Evolutionary conservation across 352 stramenopile genomes (phyloP).

Genomic region (Pythium phragmitis): DNA sequence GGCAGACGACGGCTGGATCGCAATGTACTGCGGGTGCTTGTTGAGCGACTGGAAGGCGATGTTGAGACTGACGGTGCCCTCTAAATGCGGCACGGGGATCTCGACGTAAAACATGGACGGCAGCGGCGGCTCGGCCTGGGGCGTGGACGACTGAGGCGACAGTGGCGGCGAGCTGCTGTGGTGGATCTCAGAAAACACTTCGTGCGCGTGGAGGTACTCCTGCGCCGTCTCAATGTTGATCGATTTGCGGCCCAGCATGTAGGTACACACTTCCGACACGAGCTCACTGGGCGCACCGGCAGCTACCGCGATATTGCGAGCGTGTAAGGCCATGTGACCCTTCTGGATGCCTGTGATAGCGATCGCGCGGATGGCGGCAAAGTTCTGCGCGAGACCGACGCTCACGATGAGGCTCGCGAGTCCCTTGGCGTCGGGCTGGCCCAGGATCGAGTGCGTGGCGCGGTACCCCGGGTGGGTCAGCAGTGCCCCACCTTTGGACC

Average conservation of each 20-base stretch:
- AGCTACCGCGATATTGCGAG: constrained; percentile 84
- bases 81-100: constrained; percentile 67
- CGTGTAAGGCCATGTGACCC: constrained; percentile 86
- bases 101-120: constrained; percentile 89
- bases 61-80: constrained; percentile 75
- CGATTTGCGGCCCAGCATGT: constrained; percentile 78
- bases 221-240: constrained; percentile 86
- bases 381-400: constrained; percentile 86
- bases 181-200: constrained; percentile 75
- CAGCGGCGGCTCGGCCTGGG: constrained; percentile 28
- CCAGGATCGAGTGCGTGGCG: constrained; percentile 73
- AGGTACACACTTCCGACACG: constrained; percentile 83
- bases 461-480: constrained; percentile 82
- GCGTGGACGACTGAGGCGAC: constrained; percentile 29
- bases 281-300: constrained; percentile 73
- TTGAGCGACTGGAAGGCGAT: constrained; percentile 81
- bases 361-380: constrained; percentile 80
- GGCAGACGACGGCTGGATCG: constrained; percentile 47
- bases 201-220: constrained; percentile 79
- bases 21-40: constrained; percentile 79
- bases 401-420: constrained; percentile 76
- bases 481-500: constrained; percentile 79
- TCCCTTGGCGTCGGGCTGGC: constrained; percentile 56
- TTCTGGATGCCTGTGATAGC: constrained; percentile 87
- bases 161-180: constrained; percentile 41